These are phyloP conservation scores for Micractinium conductrix DNA, from an alignment of 139 green algal species.

Conservation along the genomic window DNA sequence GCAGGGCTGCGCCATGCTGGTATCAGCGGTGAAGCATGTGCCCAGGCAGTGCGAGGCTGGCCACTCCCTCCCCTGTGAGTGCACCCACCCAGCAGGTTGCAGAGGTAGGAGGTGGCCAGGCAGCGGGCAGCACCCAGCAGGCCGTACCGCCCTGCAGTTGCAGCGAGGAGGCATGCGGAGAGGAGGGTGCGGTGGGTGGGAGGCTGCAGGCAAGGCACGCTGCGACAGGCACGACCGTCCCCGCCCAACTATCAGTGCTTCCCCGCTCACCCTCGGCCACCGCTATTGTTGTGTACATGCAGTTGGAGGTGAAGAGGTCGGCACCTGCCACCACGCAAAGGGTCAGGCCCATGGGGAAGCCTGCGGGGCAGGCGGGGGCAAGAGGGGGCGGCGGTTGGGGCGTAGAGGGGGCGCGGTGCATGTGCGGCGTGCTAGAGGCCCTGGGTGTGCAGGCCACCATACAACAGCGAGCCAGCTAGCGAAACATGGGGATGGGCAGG, in stretches of 20 bases:
- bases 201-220: background rate
- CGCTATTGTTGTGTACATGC: constrained; percentile 26
- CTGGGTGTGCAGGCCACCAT: background rate
- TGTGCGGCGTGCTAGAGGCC: background rate
- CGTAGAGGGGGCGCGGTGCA: background rate
- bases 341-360: constrained; percentile 30
- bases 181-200: background rate
- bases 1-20: too few species aligned
- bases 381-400: background rate
- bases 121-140: constrained; percentile 17
- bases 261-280: constrained; percentile 22
- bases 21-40: too few species aligned
- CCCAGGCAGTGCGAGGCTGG: too few species aligned
- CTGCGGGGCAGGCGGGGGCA: background rate
- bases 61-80: too few species aligned
- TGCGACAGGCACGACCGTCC: background rate
- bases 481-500: background rate
- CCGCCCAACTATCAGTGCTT: background rate
- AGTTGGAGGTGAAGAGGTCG: constrained; percentile 37
- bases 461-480: background rate
- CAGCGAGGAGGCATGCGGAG: background rate
- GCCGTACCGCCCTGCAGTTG: constrained; percentile 27
- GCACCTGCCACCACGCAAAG: constrained; percentile 36
- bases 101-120: constrained; percentile 15
- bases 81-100: constrained; percentile 37